Evolutionary conservation across 2,329 filamentous ascomycete species (phyloP).

Genomic region (Penicillium sp.): DNA sequence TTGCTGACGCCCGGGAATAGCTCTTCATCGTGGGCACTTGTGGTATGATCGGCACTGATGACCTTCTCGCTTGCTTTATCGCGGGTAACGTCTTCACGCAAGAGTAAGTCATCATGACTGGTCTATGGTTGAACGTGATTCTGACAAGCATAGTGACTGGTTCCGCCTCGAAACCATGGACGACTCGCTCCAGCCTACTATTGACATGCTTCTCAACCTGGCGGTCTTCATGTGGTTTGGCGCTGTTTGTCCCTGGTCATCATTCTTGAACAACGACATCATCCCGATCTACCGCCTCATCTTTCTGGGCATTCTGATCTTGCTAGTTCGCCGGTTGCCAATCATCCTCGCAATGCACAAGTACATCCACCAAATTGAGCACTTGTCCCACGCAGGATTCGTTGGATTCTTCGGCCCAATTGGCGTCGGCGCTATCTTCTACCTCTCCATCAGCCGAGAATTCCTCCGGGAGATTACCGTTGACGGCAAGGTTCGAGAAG

Average conservation of each 20-base stretch:
- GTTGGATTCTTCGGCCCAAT: constrained; percentile 94
- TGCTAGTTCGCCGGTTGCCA: constrained; percentile 76
- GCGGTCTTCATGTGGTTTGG: constrained; percentile 90
- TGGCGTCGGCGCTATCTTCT: constrained; percentile 87
- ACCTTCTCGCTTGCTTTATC: constrained; percentile 89
- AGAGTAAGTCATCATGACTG: constrained; percentile 56
- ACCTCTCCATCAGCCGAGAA: constrained; percentile 77
- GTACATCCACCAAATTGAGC: constrained; percentile 76
- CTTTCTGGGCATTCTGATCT: constrained; percentile 70
- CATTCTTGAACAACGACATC: constrained; percentile 67
- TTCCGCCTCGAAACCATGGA: constrained; percentile 86
- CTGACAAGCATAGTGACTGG: constrained; percentile 65
- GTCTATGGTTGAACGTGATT: neutral
- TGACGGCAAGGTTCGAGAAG: constrained; percentile 62
- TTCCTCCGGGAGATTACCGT: constrained; percentile 65
- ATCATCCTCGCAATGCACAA: constrained; percentile 73
- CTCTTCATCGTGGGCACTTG: constrained; percentile 86
- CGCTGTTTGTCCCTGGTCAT: constrained; percentile 77
- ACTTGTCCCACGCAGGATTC: constrained; percentile 73
- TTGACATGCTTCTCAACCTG: constrained; percentile 92
- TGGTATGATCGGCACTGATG: constrained; percentile 83
- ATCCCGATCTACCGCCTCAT: constrained; percentile 75
- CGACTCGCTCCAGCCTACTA: constrained; percentile 89
- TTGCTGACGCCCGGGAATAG: constrained; percentile 29
- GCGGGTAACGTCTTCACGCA: constrained; percentile 89